phyloP scores from a whole-genome alignment of 83 land plant genomes.

The Thuja plicata region DNA sequence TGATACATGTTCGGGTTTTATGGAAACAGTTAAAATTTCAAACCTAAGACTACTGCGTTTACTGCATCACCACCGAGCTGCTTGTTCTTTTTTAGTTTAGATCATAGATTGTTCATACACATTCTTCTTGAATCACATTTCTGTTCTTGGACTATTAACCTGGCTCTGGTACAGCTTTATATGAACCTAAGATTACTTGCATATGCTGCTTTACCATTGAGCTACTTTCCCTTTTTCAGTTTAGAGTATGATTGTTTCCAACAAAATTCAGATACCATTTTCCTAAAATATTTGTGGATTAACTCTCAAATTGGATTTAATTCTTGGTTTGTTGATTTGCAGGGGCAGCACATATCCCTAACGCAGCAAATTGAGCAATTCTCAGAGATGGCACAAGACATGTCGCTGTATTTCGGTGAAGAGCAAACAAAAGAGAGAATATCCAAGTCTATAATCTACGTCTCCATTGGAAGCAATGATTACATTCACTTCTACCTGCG shows the following conservation, averaged over 20 bases:
- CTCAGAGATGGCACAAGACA: constrained; percentile 42
- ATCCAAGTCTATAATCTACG: constrained; percentile 57
- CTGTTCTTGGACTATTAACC: neutral
- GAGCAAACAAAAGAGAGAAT: constrained; percentile 33
- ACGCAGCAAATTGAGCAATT: constrained; percentile 67
- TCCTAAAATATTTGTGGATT: neutral
- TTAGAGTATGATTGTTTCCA: neutral
- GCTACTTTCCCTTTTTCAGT: neutral
- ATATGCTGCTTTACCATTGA: neutral
- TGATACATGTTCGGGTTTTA: neutral
- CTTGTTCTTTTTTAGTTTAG: too few species aligned
- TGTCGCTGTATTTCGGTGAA: constrained; percentile 49
- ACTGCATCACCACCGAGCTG: too few species aligned
- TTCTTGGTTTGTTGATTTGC: neutral
- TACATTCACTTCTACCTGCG: constrained; percentile 78
- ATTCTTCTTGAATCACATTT: neutral
- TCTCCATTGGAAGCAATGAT: constrained; percentile 81
- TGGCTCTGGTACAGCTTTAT: neutral
- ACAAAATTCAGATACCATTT: neutral
- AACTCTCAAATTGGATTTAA: neutral
- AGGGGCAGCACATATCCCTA: constrained; percentile 78
- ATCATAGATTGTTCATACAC: neutral
- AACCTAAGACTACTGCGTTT: too few species aligned
- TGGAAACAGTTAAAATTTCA: too few species aligned
- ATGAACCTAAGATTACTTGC: neutral